Base-by-base conservation (phyloP, 192 early-diverging fungal species). In the Podila epigama region DNA sequence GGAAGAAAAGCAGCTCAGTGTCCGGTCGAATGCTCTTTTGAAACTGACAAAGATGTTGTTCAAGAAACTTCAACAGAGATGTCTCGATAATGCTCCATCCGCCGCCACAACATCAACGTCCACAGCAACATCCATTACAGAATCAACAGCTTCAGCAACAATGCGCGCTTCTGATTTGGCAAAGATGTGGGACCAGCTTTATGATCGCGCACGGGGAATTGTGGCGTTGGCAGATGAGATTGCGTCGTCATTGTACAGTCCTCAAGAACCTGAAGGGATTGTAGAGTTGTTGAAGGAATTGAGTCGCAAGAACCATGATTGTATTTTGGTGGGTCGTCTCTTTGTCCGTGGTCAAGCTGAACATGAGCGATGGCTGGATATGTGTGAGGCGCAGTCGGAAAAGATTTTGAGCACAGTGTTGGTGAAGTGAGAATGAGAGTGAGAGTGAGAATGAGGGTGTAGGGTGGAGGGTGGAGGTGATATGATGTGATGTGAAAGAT, bases 1-100 rank as follows among this genome's bases (percentile, higher is more conserved):
- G 31, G 68, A 66, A 20, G 82, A 83, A 56, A 77, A 80, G 51
- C 68, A 75, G 37, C 20, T 80, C n/a, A 66, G 71, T 34, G 28
- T 63, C 28, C 66, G 59, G 28, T 55, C 68, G 29, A 73, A 81
- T 36, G 51, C 64, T 8, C 20, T 81, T 31, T 31, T 83, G n/a
- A 81, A 83, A 54, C 37, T 83, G 51, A 80, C 79, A 1, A 42
- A 58, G 40, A 34, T 68, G 22, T 51, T 81, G 22, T 65, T 81
- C 59, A 81, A 77, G 53, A 81, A 81, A 55, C 40, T 70, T 16
- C 67, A 77, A 20, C 71, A 81, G 52, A 58, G 80, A 20, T 81
- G 71, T 66, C 60, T 81, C 33, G 68, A 77, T 60, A 54, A n/a
- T n/a, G n/a, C 59, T 34, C 51, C 42, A 15, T 54, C 63, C 40